phyloP scores from a whole-genome alignment of 2,329 filamentous ascomycete genomes.

The Pseudovirgaria hyperparasitica region DNA sequence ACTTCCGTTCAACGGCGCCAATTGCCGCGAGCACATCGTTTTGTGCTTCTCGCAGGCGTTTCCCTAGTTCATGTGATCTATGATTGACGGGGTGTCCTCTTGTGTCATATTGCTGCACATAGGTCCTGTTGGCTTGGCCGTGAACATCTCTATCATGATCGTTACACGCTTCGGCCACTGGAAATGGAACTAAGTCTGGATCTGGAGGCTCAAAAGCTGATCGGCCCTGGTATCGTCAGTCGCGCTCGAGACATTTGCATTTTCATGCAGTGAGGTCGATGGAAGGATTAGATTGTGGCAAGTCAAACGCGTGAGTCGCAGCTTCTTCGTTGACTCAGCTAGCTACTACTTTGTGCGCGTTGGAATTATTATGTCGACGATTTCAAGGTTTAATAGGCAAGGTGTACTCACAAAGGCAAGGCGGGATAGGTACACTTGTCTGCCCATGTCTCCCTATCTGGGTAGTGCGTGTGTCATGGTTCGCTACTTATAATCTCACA shows the following conservation, averaged over 20 bases:
- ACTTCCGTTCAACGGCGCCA: conserved; percentile 33
- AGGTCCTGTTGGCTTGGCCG: conserved; percentile 12
- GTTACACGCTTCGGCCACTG: conserved; percentile 17
- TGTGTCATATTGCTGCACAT: conserved; percentile 30
- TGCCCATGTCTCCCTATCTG: conserved; percentile 23
- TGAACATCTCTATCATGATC: conserved; percentile 13
- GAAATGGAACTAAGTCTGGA: conserved; percentile 6
- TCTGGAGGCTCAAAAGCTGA: conserved; percentile 26
- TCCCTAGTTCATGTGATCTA: conserved; percentile 24
- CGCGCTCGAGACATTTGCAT: too few species aligned
- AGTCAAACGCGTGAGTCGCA: too few species aligned
- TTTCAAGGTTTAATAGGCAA: neutral
- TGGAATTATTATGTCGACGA: too few species aligned
- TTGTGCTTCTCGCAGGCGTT: conserved; percentile 29
- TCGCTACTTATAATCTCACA: too few species aligned
- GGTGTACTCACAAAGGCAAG: conserved; percentile 21
- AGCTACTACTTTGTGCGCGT: too few species aligned
- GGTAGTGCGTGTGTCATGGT: too few species aligned
- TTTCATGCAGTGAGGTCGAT: too few species aligned
- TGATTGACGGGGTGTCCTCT: conserved; percentile 32
- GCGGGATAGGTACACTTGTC: conserved; percentile 24
- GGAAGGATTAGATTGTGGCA: too few species aligned
- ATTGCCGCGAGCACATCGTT: conserved; percentile 36
- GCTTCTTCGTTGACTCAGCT: too few species aligned
- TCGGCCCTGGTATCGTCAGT: conserved; percentile 21